Base-by-base conservation (phyloP, 129 eudicot species). In the Flaveria ramosissima region DNA sequence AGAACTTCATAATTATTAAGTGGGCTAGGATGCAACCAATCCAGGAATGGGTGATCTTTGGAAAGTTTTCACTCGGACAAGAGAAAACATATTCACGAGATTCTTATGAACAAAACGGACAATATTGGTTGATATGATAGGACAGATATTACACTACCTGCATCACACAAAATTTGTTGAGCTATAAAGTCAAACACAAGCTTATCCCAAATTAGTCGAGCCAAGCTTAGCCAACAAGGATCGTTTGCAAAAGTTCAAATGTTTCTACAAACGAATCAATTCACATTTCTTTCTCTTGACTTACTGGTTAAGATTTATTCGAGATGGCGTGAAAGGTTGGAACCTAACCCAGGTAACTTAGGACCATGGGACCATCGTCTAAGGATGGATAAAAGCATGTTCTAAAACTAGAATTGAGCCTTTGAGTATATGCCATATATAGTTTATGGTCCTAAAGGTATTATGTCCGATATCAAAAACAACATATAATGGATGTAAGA, bases 341-440 rank as follows among this genome's bases (percentile, higher is more conserved):
- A 23, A 71, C 46, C 83, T 52, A 50, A 53, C 39, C 12, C 9
- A 36, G 7, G 56, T 61, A 17, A 62, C 55, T 50, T 72, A 72
- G 83, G 78, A 72, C 68, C 78, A 51, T 16, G 16, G 73, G 78
- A 72, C 78, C 79, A 73, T 52, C 41, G 26, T 53, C 46, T 41
- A 39, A 52, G 36, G 68, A 65, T 71, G 51, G 78, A 64, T 36
- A 4, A 36, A 30, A 79, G 52, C 68, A 52, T 79, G 24, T 62
- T 50, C 12, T 4, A 72, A 16, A 64, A 65, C 60, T 42, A 41
- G 48, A 7, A 51, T 65, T 52, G 16, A 64, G 53, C 83, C 74
- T 73, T 73, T 16, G 56, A 73, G 74, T 66, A 51, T 64, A 73
- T 64, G 83, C 68, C 45, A 77, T 59, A 41, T 57, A 20, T 57